Conservation (phyloP, 176 grass and related monocot species). For the Paspalum vaginatum region DNA sequence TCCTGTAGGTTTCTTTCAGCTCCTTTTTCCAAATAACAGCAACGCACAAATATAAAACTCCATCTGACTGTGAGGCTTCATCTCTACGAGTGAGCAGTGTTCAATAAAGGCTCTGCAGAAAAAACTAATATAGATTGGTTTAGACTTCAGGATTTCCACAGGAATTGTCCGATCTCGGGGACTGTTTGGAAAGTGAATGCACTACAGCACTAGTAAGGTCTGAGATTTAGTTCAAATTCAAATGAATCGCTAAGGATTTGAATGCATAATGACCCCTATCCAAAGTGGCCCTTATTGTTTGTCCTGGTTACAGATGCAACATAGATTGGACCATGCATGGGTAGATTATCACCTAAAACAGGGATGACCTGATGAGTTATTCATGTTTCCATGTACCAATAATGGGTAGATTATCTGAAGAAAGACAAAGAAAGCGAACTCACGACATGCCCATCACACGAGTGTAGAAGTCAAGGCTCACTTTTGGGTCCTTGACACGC, state of each 20-base stretch:
- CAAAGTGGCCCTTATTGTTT: no score
- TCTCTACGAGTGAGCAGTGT: neutral
- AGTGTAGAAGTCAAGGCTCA: constrained; percentile 95
- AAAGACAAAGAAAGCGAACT: constrained; percentile 49
- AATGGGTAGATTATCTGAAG: neutral
- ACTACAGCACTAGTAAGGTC: no score
- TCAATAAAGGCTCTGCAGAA: neutral
- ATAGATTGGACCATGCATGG: no score
- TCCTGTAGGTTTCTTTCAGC: neutral
- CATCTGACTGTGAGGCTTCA: neutral
- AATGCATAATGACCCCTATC: no score
- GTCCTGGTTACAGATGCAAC: no score
- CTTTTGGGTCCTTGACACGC: constrained; percentile 92
- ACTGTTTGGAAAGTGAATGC: neutral
- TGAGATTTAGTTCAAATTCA: no score
- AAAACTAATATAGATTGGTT: neutral
- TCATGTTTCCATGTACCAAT: neutral
- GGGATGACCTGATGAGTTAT: neutral
- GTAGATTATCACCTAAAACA: constrained; percentile 9
- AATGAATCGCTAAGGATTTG: no score
- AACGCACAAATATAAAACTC: neutral
- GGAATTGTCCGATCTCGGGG: neutral
- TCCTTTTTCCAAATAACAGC: neutral
- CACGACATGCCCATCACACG: constrained; percentile 96
- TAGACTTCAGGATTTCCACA: neutral